Base-by-base conservation (phyloP, 2,329 filamentous ascomycete genomes). In the Phoma sp. region DNA sequence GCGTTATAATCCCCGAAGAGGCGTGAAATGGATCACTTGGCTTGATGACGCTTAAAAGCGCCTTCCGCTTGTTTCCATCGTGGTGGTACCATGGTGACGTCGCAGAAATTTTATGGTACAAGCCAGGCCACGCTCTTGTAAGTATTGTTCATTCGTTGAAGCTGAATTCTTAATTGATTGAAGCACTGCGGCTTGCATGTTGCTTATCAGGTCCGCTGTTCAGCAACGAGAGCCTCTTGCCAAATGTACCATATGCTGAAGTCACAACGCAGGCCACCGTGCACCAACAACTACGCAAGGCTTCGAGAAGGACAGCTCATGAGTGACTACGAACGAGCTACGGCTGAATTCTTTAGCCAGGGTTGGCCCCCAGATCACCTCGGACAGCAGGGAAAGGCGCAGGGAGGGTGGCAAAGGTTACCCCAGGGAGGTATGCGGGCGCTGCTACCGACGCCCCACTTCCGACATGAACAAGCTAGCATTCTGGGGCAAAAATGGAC, bases 1-100 rank as follows among this genome's bases (percentile, higher is more conserved):
- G 49, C 56, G 55, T 57, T 42, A 53, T 29, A 48, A 54, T 37
- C 42, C 53, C 40, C 26, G 57, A 62, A 51, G 46, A 42, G 52
- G 53, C 36, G 39, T 51, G 39, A 47, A 32, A 54, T 57, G 39
- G 57, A 50, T 45, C n/a, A 28, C 39, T 46, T 50, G 48, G 49
- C 58, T 43, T 38, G 49, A 30, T 51, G 32, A n/a, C 40, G 20
- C 20, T 32, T 33, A 28, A 25, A 17, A 28, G 37, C 18, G 4
- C 9, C n/a, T 15, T 26, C 20, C 46, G 6, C 42, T 15, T 12
- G 28, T 28, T 18, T 21, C 14, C n/a, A 33, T 48, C 18, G 29
- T 20, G 21, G 46, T 42, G 36, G 36, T 39, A 25, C 21, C 37
- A 36, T 28, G 10, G 11, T 49, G 29, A 42, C 20, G 28, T 46